Evolutionary conservation across 1,139 yeast genomes (phyloP).

Genomic region (Taphrina sp.): DNA sequence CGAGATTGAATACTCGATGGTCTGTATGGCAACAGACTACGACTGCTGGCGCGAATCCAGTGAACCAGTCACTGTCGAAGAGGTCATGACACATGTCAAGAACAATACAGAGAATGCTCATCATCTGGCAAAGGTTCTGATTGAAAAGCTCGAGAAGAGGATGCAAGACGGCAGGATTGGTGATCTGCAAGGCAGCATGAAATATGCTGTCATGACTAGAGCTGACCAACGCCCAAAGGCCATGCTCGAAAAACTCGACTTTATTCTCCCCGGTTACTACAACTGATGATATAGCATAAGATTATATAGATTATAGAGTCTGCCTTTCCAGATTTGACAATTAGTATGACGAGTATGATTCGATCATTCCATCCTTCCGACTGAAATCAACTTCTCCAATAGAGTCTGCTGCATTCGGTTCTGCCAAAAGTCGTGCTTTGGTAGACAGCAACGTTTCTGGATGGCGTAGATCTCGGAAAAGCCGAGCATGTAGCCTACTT

Average conservation of each 20-base stretch:
- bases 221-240: slow-evolving; percentile 73
- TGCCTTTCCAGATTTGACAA: too few species aligned
- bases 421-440: neutral
- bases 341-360: too few species aligned
- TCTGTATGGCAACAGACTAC: slow-evolving; percentile 98
- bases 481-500: too few species aligned
- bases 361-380: too few species aligned
- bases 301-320: too few species aligned
- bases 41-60: slow-evolving; percentile 96
- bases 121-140: slow-evolving; percentile 53
- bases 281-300: too few species aligned
- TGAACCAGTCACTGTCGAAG: slow-evolving; percentile 95
- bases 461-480: too few species aligned
- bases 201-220: slow-evolving; percentile 74
- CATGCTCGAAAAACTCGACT: slow-evolving; percentile 75
- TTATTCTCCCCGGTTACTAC: slow-evolving; percentile 83
- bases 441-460: too few species aligned
- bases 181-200: slow-evolving; percentile 66
- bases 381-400: too few species aligned
- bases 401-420: neutral
- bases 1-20: slow-evolving; percentile 93
- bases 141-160: slow-evolving; percentile 65
- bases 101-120: slow-evolving; percentile 89
- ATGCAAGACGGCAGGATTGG: slow-evolving; percentile 23
- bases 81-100: slow-evolving; percentile 83